A percentile compares a stretch with the other conserved stretches of the same genome.
Evolutionary conservation across 148 eudicot species (phyloP).

Genomic region (Mesembryanthemum crystallinum): DNA sequence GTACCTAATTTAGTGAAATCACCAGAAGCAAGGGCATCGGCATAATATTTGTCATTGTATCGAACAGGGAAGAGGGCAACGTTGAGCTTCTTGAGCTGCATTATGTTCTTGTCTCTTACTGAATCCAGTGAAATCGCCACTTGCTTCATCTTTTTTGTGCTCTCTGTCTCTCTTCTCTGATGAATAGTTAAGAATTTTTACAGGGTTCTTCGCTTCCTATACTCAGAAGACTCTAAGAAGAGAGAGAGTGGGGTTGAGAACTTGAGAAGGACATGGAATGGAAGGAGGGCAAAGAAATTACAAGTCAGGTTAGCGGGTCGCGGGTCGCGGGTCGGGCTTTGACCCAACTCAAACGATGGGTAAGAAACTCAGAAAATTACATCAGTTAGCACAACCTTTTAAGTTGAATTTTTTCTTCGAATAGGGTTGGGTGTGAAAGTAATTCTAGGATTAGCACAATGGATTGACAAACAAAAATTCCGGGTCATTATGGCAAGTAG

Average conservation of each 20-base stretch:
- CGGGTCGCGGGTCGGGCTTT: neutral
- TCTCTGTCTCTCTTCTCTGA: conserved; percentile 1
- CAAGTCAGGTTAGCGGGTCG: neutral
- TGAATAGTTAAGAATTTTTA: neutral
- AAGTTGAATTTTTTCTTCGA: no score
- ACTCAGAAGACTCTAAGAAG: neutral
- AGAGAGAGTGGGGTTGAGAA: neutral
- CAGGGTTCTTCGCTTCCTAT: neutral
- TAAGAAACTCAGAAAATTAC: no score
- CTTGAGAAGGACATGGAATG: neutral
- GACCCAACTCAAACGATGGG: neutral
- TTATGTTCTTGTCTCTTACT: conserved; percentile 79
- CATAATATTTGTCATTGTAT: conserved; percentile 80
- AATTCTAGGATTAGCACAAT: no score
- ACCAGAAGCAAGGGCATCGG: conserved; percentile 74
- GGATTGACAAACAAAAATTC: no score
- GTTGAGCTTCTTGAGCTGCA: conserved; percentile 88
- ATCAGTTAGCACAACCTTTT: no score
- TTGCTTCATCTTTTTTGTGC: conserved; percentile 23
- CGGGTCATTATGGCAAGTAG: no score
- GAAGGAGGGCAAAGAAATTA: neutral
- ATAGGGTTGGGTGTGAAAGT: no score
- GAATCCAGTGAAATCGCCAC: conserved; percentile 71
- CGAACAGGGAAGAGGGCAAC: conserved; percentile 89
- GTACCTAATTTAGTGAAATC: conserved; percentile 81